phyloP scores from a whole-genome alignment of 2,329 filamentous ascomycete species.

The Pseudofabraea citricarpa region DNA sequence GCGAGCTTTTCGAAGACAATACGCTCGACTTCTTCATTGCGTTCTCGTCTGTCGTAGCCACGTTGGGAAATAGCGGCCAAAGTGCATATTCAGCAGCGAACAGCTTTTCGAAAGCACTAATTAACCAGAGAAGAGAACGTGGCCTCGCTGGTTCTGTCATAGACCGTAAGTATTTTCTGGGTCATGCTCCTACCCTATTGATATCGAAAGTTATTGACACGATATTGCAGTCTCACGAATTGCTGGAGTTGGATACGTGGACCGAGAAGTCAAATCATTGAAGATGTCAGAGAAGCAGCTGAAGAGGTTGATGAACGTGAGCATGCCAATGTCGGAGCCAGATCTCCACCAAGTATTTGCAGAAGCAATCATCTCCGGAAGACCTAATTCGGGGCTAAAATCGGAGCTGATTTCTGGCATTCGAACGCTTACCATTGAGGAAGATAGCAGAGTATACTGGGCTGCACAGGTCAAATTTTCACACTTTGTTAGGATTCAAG shows the following conservation, averaged over 20 bases:
- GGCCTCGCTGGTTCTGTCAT: constrained; percentile 34
- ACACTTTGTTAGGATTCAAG: neutral
- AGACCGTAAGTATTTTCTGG: constrained; percentile 26
- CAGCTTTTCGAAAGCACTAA: constrained; percentile 34
- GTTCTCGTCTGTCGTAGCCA: constrained; percentile 24
- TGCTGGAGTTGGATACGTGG: constrained; percentile 34
- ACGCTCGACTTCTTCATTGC: constrained; percentile 31
- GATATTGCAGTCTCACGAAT: constrained; percentile 17
- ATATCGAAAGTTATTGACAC: neutral
- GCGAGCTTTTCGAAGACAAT: constrained; percentile 23
- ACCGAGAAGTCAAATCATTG: neutral
- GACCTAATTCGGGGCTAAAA: constrained; percentile 12
- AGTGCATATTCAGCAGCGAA: constrained; percentile 40
- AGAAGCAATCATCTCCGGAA: constrained; percentile 33
- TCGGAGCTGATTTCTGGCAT: neutral
- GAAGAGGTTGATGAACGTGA: neutral
- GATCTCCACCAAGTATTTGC: constrained; percentile 37
- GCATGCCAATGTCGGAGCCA: constrained; percentile 20
- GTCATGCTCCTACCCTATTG: neutral
- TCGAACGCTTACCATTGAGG: neutral
- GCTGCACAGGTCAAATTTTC: neutral
- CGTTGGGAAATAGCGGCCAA: constrained; percentile 31
- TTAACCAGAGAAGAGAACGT: constrained; percentile 28
- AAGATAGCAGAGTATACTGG: neutral
- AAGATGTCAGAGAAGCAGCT: neutral